Evolutionary conservation across 2,329 filamentous ascomycete genomes (phyloP), one percentile per base, ranked within the genome.

Genomic region (Thielaviopsis populi): DNA sequence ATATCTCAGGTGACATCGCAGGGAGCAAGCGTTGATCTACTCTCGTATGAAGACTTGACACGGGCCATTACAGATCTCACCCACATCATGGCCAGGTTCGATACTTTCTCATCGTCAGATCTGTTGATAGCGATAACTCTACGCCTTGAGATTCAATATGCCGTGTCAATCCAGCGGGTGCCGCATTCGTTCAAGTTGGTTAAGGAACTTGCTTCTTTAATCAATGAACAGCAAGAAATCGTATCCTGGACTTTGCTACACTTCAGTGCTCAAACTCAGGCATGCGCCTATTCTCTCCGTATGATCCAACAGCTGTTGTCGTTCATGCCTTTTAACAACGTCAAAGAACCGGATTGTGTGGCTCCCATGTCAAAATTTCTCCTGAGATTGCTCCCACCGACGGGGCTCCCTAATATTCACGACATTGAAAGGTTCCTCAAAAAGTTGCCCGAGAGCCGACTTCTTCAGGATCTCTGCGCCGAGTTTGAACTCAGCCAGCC

Each of bases 191-290:
- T 63, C 33, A 63, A 65, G 37, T 46, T 66, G n/a, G 8, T 63
- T 24, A n/a, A 19, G n/a, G 27, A 46, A 10, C 15, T 56, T 27
- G 10, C 22, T 15, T 60, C 56, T 56, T 60, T 56, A 7, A n/a
- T 67, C 74, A 11, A 6, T 66, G 19, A 76, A 15, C 60, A 67
- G 10, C 59, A 72, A 22, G 68, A 69, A n/a, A 50, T 42, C 56
- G 68, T 69, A 59, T 71, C 68, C 1, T 88, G 85, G 86, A 75
- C 79, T 10, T 74, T 79, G 19, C 72, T 87, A 53, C 86, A 89
- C 68, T 75, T 86, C 59, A 71, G 78, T 8, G 83, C 84, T 0
- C 82, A 86, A 67, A 71, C 83, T 83, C 53, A 80, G 83, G 66
- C 70, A 80, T 22, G 73, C 73, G 66, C 82, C 84, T 69, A 70